These are phyloP conservation scores for Acanthamoeba royreba DNA, from an alignment of 208 protist species.

Conservation along the genomic window DNA sequence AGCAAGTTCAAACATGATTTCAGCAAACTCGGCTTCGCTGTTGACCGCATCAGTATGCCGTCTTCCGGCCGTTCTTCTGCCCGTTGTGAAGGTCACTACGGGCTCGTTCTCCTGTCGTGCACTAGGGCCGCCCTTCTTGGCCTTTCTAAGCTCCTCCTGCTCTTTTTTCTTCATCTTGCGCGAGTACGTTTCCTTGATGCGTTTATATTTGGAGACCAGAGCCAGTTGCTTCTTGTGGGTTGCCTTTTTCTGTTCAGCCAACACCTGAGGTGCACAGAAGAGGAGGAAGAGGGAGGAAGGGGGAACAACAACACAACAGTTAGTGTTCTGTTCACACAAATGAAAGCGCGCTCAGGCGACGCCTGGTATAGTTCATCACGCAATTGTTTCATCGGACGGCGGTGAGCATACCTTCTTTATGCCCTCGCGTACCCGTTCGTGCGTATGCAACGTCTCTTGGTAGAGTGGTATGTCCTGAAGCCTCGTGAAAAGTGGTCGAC, in stretches of 20 bases:
- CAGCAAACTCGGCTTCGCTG: slow-evolving; percentile 34
- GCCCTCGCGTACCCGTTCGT: background rate
- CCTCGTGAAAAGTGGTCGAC: background rate
- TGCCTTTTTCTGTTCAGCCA: background rate
- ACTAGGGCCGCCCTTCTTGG: background rate
- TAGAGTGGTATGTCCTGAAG: slow-evolving; percentile 1
- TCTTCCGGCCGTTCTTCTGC: background rate
- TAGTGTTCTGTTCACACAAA: too few relatives aligned
- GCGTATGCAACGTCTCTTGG: slow-evolving; percentile 19
- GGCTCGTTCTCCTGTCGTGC: background rate
- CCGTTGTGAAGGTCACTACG: background rate
- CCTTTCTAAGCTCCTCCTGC: background rate
- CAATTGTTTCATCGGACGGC: too few relatives aligned
- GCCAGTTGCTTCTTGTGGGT: slow-evolving; percentile 11
- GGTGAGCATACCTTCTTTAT: slow-evolving; percentile 43
- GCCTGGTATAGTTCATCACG: too few relatives aligned
- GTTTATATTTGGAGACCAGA: slow-evolving; percentile 2
- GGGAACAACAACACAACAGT: background rate
- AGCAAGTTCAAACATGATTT: slow-evolving; percentile 44
- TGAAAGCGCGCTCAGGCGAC: too few relatives aligned
- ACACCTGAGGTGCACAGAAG: background rate
- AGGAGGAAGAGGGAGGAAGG: background rate
- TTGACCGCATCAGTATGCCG: slow-evolving; percentile 9
- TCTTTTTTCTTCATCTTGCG: slow-evolving; percentile 36
- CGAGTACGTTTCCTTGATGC: background rate